Percentiles rank a stretch among this genome's conserved stretches.
Conservation (phyloP, 2,329 filamentous ascomycete species). For the Hymenoscyphus salicellus region DNA sequence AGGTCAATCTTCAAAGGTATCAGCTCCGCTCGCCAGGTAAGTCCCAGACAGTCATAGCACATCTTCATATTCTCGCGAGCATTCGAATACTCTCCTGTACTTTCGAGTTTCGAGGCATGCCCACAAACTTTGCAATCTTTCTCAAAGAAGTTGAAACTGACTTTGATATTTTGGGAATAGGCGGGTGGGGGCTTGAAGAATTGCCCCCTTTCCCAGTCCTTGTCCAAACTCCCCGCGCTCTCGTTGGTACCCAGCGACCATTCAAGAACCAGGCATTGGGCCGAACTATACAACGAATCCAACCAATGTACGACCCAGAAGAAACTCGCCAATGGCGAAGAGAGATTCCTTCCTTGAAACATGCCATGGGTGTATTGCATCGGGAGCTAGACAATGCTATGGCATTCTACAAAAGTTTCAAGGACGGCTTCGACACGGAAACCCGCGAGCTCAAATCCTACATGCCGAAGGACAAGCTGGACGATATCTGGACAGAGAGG, state of each 20-base stretch:
- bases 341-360: neutral
- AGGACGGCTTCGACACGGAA: slow-evolving; percentile 22
- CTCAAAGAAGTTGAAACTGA: no score
- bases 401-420: slow-evolving; percentile 25
- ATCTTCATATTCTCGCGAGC: no score
- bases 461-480: neutral
- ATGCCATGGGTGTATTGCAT: neutral
- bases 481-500: neutral
- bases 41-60: no score
- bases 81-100: no score
- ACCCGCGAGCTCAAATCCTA: slow-evolving; percentile 10
- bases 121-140: no score
- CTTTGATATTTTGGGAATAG: no score
- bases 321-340: neutral
- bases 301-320: neutral
- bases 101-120: no score
- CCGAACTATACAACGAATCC: neutral
- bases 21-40: neutral
- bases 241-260: neutral
- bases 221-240: neutral
- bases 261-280: neutral
- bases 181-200: neutral
- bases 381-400: slow-evolving; percentile 22
- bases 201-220: neutral
- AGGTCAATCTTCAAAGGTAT: neutral